Base-by-base conservation (phyloP, 164 flowering plant species). In the Amborella trichopoda region DNA sequence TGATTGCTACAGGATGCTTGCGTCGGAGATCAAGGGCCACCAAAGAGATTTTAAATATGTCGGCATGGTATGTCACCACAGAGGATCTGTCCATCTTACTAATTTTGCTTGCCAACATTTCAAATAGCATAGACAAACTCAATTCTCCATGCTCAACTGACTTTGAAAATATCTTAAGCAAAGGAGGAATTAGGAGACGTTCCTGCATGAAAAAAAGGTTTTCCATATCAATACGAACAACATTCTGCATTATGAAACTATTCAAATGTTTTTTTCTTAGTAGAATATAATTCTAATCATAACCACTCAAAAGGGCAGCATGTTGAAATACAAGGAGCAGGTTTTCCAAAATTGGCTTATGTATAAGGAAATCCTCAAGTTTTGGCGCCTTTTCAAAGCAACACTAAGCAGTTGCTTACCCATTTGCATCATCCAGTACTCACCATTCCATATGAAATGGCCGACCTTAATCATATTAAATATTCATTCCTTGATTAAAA, bases 11-110 rank as follows among this genome's bases (percentile, higher is more conserved):
- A 40, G 77, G 81, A 37, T 52, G 69, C 50, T 75, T 77, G 40
- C 73, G 69, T 11, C 98, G 96, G 46, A 91, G 73, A 75, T 80
- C 98, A 59, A 91, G 96, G 5, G 90, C 93, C 44, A 55, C 30
- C 63, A 91, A 67, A 66, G 93, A 83, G 19, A 70, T 58, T 28
- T 80, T 83, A 64, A 76, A 86, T 57, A 91, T 70, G 55, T 62
- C 73, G 44, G 46, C 70, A 67, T 81, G 72, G 50, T 72, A 62
- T 50, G 61, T 62, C 45, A 53, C 63, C 52, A 83, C 57, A 20
- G 93, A 72, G 20, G 80, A 48, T 54, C 70, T 80, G 57, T 86
- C 96, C 93, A 87, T 76, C 26, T 48, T 49, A 45, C 66, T 46
- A 48, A 83, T 53, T 33, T 72, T 17, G 36, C 51, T 69, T 34